A percentile compares a stretch with the other conserved stretches of the same genome.
phyloP scores from a whole-genome alignment of 306 rosid species.

The Begonia fuchsioides region DNA sequence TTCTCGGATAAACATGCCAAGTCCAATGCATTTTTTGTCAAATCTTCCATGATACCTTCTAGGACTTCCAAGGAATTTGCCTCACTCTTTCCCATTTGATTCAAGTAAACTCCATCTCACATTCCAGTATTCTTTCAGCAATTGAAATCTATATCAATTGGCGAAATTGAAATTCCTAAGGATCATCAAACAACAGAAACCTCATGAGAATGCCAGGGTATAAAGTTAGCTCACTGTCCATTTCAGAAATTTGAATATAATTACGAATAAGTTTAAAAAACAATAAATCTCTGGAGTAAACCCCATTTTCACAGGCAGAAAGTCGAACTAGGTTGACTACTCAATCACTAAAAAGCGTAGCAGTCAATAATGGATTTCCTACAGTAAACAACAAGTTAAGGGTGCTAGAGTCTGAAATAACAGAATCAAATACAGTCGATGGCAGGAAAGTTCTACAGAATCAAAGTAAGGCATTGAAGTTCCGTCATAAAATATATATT shows the following conservation, averaged over 20 bases:
- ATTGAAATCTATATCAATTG: no score
- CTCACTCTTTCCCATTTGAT: conserved; percentile 22
- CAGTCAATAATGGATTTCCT: no score
- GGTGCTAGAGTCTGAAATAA: neutral
- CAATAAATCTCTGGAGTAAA: no score
- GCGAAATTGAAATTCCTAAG: no score
- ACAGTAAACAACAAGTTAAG: no score
- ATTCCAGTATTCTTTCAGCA: conserved; percentile 3
- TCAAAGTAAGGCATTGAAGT: neutral
- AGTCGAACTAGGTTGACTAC: no score
- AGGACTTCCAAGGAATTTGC: conserved; percentile 32
- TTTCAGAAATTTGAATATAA: no score
- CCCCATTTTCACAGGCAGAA: neutral
- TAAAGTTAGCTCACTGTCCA: no score
- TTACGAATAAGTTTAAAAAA: no score
- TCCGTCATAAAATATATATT: neutral
- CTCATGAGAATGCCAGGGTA: no score
- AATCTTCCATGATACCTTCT: conserved; percentile 38
- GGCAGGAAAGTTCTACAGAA: neutral
- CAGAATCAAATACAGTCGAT: neutral
- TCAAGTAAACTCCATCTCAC: conserved; percentile 18
- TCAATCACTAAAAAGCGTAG: no score
- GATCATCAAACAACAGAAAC: no score
- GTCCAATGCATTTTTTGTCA: conserved; percentile 58
- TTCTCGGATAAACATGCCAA: conserved; percentile 76